Evolutionary conservation across 345 rosid genomes (phyloP).

Genomic region (Sapria himalayana): DNA sequence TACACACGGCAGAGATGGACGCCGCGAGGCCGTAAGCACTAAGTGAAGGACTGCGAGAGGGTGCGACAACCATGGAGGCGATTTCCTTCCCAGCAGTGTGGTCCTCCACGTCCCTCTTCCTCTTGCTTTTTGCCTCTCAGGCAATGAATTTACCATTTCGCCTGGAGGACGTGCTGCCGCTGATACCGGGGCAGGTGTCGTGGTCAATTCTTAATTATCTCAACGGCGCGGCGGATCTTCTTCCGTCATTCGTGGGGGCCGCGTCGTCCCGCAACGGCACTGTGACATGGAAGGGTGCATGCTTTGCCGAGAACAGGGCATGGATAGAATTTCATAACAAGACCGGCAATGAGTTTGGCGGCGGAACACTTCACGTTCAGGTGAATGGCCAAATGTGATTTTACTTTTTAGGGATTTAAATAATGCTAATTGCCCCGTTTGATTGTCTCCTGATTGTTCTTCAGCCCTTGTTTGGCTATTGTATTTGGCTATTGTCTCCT

Average conservation of each 20-base stretch:
- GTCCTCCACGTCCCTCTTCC: constrained; percentile 3
- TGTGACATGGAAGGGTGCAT: constrained; percentile 75
- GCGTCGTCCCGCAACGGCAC: constrained; percentile 28
- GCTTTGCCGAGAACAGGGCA: constrained; percentile 53
- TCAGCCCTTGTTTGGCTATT: constrained; percentile 35
- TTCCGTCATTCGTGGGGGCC: constrained; percentile 72
- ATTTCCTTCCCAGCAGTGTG: neutral
- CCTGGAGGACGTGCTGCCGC: constrained; percentile 51
- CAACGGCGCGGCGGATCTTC: constrained; percentile 38
- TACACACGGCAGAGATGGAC: too few relatives aligned
- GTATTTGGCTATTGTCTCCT: neutral
- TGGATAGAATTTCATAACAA: constrained; percentile 88
- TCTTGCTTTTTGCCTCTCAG: constrained; percentile 3
- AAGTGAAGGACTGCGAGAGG: too few relatives aligned
- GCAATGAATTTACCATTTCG: constrained; percentile 33
- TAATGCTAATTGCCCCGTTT: too few relatives aligned
- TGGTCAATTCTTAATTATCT: constrained; percentile 68
- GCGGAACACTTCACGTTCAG: constrained; percentile 81
- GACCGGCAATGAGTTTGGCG: constrained; percentile 58
- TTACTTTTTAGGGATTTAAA: neutral
- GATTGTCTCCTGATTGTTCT: too few relatives aligned
- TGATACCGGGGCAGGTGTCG: constrained; percentile 48
- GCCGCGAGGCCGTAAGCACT: too few relatives aligned
- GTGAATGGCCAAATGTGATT: constrained; percentile 10
- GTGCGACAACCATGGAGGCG: too few relatives aligned